Percentiles rank a stretch among this genome's conserved stretches.
These are phyloP conservation scores for Ascochyta lentis DNA, from an alignment of 2,329 filamentous ascomycete species.

Conservation along the genomic window DNA sequence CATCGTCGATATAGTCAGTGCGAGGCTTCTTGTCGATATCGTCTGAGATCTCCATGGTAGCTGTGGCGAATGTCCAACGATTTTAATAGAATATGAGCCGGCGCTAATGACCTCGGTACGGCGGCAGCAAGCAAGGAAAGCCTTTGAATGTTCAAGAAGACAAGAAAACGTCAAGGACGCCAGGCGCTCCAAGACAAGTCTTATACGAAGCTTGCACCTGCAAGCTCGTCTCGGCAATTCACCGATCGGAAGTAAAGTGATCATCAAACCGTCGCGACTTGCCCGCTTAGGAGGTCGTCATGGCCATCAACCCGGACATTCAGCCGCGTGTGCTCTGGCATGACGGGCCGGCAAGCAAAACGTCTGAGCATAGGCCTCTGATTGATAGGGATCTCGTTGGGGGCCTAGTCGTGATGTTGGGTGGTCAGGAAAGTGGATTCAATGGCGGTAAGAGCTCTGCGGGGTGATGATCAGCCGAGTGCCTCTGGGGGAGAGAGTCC, in stretches of 20 bases:
- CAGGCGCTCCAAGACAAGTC: constrained; percentile 20
- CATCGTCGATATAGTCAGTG: constrained; percentile 34
- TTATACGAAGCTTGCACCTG: constrained; percentile 27
- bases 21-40: constrained; percentile 30
- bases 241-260: constrained; percentile 2
- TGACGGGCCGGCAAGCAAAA: constrained; percentile 8
- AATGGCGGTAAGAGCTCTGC: constrained; percentile 4
- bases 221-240: not conserved
- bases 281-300: constrained; percentile 5
- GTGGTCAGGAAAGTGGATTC: constrained; percentile 6
- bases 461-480: constrained; percentile 23
- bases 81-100: not conserved
- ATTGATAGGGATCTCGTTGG: constrained; percentile 5
- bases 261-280: constrained; percentile 5
- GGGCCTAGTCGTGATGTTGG: not conserved
- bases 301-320: not conserved
- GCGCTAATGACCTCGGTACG: not conserved
- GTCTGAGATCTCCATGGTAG: constrained; percentile 26
- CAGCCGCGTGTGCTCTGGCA: constrained; percentile 10
- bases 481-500: constrained; percentile 7
- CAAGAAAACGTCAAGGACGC: constrained; percentile 4
- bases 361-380: not conserved
- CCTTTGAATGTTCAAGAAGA: not conserved
- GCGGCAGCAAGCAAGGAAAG: not conserved
- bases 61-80: not conserved